These are phyloP conservation scores for Butyriboletus loyo DNA, from an alignment of 768 basidiomycete species.

Conservation along the genomic window DNA sequence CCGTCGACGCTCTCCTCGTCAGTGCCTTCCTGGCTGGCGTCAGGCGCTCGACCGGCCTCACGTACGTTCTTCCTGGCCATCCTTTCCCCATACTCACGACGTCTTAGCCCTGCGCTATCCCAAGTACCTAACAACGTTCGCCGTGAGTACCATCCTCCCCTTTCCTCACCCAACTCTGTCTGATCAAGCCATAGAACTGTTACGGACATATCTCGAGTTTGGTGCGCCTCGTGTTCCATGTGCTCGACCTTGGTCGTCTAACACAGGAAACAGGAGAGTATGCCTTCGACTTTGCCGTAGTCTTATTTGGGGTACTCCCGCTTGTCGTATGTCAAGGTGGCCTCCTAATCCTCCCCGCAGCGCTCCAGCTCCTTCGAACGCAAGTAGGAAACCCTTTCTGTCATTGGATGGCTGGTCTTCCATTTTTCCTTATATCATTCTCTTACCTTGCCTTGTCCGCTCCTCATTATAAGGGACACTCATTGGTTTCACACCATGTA, in stretches of 20 bases:
- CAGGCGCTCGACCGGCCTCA: constrained; percentile 78
- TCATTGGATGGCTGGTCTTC: background rate
- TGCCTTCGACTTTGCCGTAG: constrained; percentile 81
- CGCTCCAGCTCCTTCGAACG: constrained; percentile 76
- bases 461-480: background rate
- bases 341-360: constrained; percentile 35
- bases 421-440: background rate
- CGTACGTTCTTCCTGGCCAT: constrained; percentile 47
- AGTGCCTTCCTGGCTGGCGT: constrained; percentile 84
- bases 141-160: constrained; percentile 49
- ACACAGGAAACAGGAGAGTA: constrained; percentile 62
- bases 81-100: background rate
- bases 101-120: constrained; percentile 61
- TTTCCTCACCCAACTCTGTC: background rate
- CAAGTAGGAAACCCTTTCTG: constrained; percentile 5
- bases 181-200: constrained; percentile 47
- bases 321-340: background rate
- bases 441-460: background rate
- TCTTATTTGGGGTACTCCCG: constrained; percentile 65
- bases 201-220: constrained; percentile 76
- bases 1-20: constrained; percentile 75
- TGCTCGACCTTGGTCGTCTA: background rate
- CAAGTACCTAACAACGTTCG: constrained; percentile 85
- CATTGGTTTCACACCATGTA: constrained; percentile 9
- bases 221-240: constrained; percentile 43